Evolutionary conservation across 352 stramenopile genomes (phyloP).

Genomic region (Phytopythium boreale): DNA sequence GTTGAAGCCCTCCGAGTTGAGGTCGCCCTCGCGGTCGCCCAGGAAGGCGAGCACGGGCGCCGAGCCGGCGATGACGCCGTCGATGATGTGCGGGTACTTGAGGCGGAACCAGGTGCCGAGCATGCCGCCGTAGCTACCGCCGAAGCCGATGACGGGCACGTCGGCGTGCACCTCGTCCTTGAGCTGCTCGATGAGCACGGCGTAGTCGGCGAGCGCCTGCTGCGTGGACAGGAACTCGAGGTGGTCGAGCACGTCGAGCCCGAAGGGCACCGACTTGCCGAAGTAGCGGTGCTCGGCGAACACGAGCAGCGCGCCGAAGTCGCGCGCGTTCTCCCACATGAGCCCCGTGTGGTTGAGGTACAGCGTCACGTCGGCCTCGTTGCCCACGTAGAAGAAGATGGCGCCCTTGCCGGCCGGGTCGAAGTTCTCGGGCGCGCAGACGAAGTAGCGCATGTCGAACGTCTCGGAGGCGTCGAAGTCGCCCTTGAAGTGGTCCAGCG

Average conservation of each 20-base stretch:
- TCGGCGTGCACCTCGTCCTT: constrained; percentile 35
- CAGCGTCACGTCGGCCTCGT: constrained; percentile 63
- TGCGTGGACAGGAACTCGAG: constrained; percentile 77
- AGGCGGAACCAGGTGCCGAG: constrained; percentile 68
- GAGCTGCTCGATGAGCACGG: constrained; percentile 44
- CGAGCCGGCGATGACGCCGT: constrained; percentile 60
- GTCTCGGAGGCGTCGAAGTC: constrained; percentile 5
- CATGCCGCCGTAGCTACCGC: constrained; percentile 79
- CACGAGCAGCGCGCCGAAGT: constrained; percentile 62
- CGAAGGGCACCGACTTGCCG: constrained; percentile 64
- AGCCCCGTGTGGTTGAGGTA: constrained; percentile 71
- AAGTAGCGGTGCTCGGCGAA: constrained; percentile 83
- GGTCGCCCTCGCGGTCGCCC: constrained; percentile 30
- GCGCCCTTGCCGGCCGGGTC: constrained; percentile 28
- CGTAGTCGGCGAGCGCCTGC: constrained; percentile 82
- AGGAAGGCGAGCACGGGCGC: constrained; percentile 60
- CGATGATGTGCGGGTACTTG: constrained; percentile 74
- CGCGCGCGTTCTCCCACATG: constrained; percentile 69
- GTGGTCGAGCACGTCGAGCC: constrained; percentile 40
- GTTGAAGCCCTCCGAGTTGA: constrained; percentile 41
- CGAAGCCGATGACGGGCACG: constrained; percentile 65
- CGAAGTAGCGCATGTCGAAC: constrained; percentile 68
- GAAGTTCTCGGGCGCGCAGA: constrained; percentile 52
- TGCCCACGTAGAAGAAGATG: constrained; percentile 75
- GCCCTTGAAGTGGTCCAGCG: constrained; percentile 50